Base-by-base conservation (phyloP, 768 basidiomycete species). In the Rhizopogon roseolus region DNA sequence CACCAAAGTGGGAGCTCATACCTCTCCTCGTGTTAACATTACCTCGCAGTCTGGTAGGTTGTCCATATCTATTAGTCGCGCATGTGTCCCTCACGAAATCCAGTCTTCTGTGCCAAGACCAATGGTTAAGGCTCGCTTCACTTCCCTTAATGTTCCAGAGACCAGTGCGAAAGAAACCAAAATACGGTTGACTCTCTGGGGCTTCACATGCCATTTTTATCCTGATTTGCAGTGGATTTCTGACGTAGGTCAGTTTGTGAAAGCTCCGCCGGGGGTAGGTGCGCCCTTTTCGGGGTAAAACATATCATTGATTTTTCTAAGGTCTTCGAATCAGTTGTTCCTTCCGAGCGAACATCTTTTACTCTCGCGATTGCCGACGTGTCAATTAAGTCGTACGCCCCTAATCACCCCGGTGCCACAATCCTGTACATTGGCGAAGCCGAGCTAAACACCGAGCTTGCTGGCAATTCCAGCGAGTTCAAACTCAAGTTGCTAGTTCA, bases 251-350 rank as follows among this genome's bases (percentile, higher is more conserved):
- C 49, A 54, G 1, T 95, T 93, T 62, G 72, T 75, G 16, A 92
- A 91, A 66, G 82, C 93, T 27, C 97, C 97, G 4, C 88, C 91
- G 43, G 94, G 90, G 19, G 96, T 94, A 69, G 57, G 88, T 77
- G 9, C 49, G 32, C 27, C 39, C 50, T 41, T 3, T 43, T 9
- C 14, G 17, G 37, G 17, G 22, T 50, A 56, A 45, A 55, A 48
- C 29, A 27, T 10, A 27, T 39, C 40, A 54, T 22, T 28, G n/a
- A 29, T 17, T 27, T 45, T 28, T 45, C 36, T 6, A 55, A 84
- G 93, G 88, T 90, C 1, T 99, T 99, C 63, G 95, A 95, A 67
- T 80, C 92, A 22, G 93, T 97, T 11, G 82, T 93, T 14, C 97
- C 97, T 1, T 93, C 79, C 52, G 97, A 98, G 65, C 72, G 87